Percentiles rank a stretch among this genome's conserved stretches.
Evolutionary conservation across 345 rosid genomes (phyloP).

Genomic region (Rhodamnia rubescens): DNA sequence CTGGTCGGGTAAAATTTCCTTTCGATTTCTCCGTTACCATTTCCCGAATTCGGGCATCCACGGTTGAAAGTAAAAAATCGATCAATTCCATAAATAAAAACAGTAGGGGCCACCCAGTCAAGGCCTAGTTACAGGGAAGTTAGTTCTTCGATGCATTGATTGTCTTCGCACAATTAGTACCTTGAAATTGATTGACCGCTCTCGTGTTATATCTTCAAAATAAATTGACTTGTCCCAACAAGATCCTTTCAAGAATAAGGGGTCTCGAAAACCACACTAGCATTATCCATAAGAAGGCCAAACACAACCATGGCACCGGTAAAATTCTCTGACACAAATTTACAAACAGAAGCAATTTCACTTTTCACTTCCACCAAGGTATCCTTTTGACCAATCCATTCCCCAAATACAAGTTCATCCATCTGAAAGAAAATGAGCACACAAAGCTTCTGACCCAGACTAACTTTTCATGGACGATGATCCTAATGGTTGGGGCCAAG

Average conservation of each 20-base stretch:
- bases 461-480: background rate
- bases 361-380: background rate
- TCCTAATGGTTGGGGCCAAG: slow-evolving; percentile 37
- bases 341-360: background rate
- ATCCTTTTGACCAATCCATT: background rate
- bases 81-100: too few species aligned
- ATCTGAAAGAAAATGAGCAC: background rate
- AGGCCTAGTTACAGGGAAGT: too few species aligned
- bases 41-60: too few species aligned
- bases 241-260: background rate
- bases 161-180: background rate
- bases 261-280: background rate
- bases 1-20: too few species aligned
- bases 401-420: background rate
- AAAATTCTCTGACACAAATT: background rate
- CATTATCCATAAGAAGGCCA: background rate
- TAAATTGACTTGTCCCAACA: background rate
- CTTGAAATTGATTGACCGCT: background rate
- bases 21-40: too few species aligned
- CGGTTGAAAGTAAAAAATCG: too few species aligned
- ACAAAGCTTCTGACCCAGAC: background rate
- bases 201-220: background rate
- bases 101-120: too few species aligned
- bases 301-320: background rate
- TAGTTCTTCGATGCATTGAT: background rate